Percentiles rank a stretch among this genome's conserved stretches.
Evolutionary conservation across 2,329 filamentous ascomycete genomes (phyloP).

Genomic region (Venturia effusa): DNA sequence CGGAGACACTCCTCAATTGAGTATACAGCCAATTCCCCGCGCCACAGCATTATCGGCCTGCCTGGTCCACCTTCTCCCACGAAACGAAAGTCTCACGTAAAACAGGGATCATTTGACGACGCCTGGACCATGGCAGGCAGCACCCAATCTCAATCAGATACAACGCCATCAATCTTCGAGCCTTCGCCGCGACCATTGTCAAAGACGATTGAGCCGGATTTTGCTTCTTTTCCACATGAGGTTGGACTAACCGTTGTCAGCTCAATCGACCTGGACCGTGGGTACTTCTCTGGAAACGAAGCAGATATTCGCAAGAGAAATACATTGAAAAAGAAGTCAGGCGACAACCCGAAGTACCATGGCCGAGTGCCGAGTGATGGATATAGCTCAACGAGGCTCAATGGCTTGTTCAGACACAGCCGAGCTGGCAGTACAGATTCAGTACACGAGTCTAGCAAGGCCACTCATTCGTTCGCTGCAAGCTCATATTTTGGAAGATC

Average conservation of each 20-base stretch:
- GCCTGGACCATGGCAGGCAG: slow-evolving; percentile 43
- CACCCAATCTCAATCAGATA: slow-evolving; percentile 18
- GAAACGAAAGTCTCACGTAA: slow-evolving; percentile 28
- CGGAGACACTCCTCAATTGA: slow-evolving; percentile 73
- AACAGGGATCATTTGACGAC: slow-evolving; percentile 48
- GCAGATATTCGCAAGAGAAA: slow-evolving; percentile 66
- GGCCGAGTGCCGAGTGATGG: slow-evolving; percentile 58
- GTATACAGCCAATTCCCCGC: slow-evolving; percentile 18
- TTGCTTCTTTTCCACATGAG: slow-evolving; percentile 7
- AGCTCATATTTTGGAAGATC: slow-evolving; percentile 29
- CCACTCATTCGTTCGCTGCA: slow-evolving; percentile 16
- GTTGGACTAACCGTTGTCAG: slow-evolving; percentile 20
- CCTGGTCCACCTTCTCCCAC: background rate
- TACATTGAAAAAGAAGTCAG: slow-evolving; percentile 63
- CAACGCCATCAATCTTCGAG: background rate
- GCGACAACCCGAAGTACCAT: slow-evolving; percentile 33
- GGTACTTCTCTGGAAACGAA: slow-evolving; percentile 89
- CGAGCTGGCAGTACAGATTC: slow-evolving; percentile 73
- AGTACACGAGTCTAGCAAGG: slow-evolving; percentile 43
- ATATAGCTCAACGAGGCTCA: slow-evolving; percentile 30
- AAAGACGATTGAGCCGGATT: background rate
- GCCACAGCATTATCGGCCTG: slow-evolving; percentile 24
- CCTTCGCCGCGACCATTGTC: background rate
- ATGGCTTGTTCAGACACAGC: slow-evolving; percentile 17
- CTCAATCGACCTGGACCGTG: slow-evolving; percentile 61